Evolutionary conservation across 2,329 filamentous ascomycete species (phyloP).

Genomic region (Aspergillus ruber): DNA sequence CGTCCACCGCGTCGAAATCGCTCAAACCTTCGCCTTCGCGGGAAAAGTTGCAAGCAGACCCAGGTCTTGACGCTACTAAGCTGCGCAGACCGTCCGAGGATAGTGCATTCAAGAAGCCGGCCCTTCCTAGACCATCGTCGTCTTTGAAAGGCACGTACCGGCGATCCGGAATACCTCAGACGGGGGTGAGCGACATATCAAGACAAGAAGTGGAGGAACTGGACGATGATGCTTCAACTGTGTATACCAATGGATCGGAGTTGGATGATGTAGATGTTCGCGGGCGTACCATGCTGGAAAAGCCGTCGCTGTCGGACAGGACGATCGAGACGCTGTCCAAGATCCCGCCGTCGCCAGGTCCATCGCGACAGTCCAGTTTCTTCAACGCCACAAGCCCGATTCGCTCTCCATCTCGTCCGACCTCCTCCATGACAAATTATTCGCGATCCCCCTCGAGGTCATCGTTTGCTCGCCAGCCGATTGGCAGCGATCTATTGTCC

Average conservation of each 20-base stretch:
- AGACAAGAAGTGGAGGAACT: conserved; percentile 9
- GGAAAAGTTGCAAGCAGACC: conserved; percentile 40
- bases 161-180: conserved; percentile 11
- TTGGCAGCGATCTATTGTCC: conserved; percentile 47
- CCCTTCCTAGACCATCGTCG: conserved; percentile 18
- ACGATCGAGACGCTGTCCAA: conserved; percentile 78
- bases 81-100: conserved; percentile 36
- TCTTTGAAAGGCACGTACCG: conserved; percentile 16
- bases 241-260: conserved; percentile 11
- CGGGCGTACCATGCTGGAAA: conserved; percentile 16
- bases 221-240: conserved; percentile 5
- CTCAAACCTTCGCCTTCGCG: conserved; percentile 43
- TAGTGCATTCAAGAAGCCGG: conserved; percentile 29
- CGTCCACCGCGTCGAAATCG: conserved; percentile 31
- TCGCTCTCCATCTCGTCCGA: conserved; percentile 57
- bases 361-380: conserved; percentile 64
- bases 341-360: conserved; percentile 68
- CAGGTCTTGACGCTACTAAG: conserved; percentile 30
- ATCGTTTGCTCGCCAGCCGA: conserved; percentile 46
- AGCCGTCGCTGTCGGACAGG: conserved; percentile 60
- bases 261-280: conserved; percentile 16
- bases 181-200: conserved; percentile 14
- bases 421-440: conserved; percentile 51
- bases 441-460: conserved; percentile 32
- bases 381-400: conserved; percentile 60